A percentile compares a stretch with the other conserved stretches of the same genome.
These are phyloP conservation scores for Coemansia sp. DNA, from an alignment of 192 early-diverging fungal genomes.

Conservation along the genomic window DNA sequence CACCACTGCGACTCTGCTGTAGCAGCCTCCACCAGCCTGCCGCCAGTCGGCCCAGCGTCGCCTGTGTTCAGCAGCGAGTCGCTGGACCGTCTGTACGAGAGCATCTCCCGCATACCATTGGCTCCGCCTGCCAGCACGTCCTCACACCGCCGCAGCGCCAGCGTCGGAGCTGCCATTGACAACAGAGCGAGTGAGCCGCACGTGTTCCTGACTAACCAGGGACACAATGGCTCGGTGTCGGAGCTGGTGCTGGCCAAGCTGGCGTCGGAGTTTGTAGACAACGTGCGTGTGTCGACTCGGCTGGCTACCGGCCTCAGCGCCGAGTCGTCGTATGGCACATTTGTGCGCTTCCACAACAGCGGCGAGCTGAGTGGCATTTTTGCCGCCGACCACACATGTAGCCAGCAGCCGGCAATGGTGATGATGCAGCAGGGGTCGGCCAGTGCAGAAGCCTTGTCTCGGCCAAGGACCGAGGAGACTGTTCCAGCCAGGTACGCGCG, in stretches of 20 bases:
- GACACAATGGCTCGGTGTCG: constrained; percentile 43
- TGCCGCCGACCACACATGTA: background rate
- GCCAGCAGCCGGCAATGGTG: background rate
- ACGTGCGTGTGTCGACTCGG: constrained; percentile 40
- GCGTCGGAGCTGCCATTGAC: constrained; percentile 13
- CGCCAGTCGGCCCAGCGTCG: background rate
- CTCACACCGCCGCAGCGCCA: constrained; percentile 10
- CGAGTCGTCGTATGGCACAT: constrained; percentile 48
- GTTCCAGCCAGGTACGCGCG: constrained; percentile 13
- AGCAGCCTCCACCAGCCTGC: background rate
- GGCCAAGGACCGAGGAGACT: background rate
- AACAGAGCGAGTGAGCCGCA: background rate
- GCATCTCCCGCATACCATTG: background rate
- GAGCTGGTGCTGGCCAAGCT: constrained; percentile 39
- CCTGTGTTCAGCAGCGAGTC: constrained; percentile 10
- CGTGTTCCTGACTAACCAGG: constrained; percentile 31
- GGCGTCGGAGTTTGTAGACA: constrained; percentile 24
- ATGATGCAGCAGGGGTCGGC: background rate
- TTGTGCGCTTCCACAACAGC: constrained; percentile 50
- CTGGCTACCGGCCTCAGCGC: constrained; percentile 22
- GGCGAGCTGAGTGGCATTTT: constrained; percentile 48
- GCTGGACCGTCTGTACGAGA: constrained; percentile 7
- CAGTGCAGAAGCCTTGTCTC: background rate
- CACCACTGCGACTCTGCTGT: background rate
- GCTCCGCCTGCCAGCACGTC: background rate